These are phyloP conservation scores for Trichophyton rubrum DNA, from an alignment of 2,329 filamentous ascomycete species.

Conservation along the genomic window DNA sequence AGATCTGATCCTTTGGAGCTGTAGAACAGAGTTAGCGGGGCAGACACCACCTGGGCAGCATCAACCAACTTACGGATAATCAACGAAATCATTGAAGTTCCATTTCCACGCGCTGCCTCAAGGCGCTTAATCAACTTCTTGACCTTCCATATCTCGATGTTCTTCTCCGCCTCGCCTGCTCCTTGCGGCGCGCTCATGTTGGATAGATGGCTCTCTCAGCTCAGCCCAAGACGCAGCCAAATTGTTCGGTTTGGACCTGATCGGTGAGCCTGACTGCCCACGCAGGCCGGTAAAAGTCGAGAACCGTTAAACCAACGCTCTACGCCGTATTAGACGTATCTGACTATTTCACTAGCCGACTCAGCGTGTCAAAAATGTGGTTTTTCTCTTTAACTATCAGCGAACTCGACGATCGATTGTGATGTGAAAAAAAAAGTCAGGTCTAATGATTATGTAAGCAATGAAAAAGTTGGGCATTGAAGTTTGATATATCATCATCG, in stretches of 20 bases:
- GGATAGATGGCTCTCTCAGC: conserved; percentile 16
- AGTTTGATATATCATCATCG: too few relatives aligned
- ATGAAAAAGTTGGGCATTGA: too few relatives aligned
- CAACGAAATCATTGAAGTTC: conserved; percentile 98
- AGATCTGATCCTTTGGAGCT: conserved; percentile 98
- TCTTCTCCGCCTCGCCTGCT: conserved; percentile 94
- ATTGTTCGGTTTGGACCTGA: not conserved
- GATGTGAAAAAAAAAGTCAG: conserved; percentile 1
- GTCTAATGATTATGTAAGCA: not conserved
- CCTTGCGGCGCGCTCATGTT: conserved; percentile 74
- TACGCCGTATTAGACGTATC: not conserved
- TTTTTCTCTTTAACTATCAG: conserved; percentile 13
- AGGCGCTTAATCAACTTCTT: conserved; percentile 99
- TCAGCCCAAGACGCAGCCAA: not conserved
- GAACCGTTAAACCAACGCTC: not conserved
- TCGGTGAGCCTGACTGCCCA: conserved; percentile 10
- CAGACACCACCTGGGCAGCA: not conserved
- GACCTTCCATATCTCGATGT: conserved; percentile 80
- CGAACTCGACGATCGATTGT: not conserved
- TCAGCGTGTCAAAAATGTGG: conserved; percentile 8
- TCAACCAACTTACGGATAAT: conserved; percentile 67
- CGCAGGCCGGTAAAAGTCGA: not conserved
- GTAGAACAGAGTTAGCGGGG: conserved; percentile 12
- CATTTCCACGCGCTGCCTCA: conserved; percentile 92
- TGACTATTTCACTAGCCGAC: conserved; percentile 7